Conservation (phyloP, 192 early-diverging fungal genomes). For the Paraglomus brasilianum region DNA sequence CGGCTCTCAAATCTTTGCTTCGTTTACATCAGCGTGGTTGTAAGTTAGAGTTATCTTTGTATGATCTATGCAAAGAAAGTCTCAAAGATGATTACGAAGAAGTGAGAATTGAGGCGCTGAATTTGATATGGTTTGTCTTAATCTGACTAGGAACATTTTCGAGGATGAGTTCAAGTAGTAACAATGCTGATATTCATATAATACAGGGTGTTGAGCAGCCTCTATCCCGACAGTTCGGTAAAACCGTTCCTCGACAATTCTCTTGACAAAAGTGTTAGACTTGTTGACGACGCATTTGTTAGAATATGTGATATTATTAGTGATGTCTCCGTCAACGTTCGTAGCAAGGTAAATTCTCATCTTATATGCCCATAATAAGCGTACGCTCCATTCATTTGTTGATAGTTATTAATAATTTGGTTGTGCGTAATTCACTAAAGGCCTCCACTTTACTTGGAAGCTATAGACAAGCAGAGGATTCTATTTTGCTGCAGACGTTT, state of each 20-base stretch:
- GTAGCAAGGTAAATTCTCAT: slow-evolving; percentile 52
- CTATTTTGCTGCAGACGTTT: slow-evolving; percentile 67
- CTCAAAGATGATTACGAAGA: slow-evolving; percentile 72
- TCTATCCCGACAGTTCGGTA: slow-evolving; percentile 47
- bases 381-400: not conserved
- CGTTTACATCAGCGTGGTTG: slow-evolving; percentile 48
- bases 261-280: slow-evolving; percentile 33
- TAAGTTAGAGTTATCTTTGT: slow-evolving; percentile 51
- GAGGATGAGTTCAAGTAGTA: not conserved
- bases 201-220: slow-evolving; percentile 47
- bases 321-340: slow-evolving; percentile 65
- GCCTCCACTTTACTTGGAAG: slow-evolving; percentile 69
- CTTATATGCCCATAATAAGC: not conserved
- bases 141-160: not conserved
- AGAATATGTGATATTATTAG: slow-evolving; percentile 83
- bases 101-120: slow-evolving; percentile 66
- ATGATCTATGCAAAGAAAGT: slow-evolving; percentile 61
- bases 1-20: slow-evolving; percentile 47
- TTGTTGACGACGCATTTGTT: slow-evolving; percentile 76
- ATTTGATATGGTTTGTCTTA: slow-evolving; percentile 58
- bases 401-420: not conserved
- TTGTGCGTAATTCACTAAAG: slow-evolving; percentile 28
- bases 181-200: not conserved
- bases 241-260: slow-evolving; percentile 28
- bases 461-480: slow-evolving; percentile 58